phyloP scores from a whole-genome alignment of 2,329 filamentous ascomycete species.

The Lachnellula suecica region DNA sequence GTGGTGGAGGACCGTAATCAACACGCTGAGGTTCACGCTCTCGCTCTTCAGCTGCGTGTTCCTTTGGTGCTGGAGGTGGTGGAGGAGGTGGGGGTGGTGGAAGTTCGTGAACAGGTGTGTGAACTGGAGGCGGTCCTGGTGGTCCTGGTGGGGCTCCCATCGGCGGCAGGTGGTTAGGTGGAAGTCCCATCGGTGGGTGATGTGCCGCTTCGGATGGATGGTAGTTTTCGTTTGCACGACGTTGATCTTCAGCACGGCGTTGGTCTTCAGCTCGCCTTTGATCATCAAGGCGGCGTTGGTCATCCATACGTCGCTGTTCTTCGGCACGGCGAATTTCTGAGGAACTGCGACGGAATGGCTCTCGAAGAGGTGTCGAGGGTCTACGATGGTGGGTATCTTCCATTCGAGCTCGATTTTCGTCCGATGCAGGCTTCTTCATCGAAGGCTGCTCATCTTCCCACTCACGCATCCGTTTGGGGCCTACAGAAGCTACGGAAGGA shows the following conservation, averaged over 20 bases:
- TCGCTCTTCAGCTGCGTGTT: slow-evolving; percentile 55
- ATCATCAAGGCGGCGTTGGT: slow-evolving; percentile 49
- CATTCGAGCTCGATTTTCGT: slow-evolving; percentile 82
- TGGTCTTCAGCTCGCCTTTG: slow-evolving; percentile 55
- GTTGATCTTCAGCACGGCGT: slow-evolving; percentile 63
- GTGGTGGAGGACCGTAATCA: slow-evolving; percentile 36
- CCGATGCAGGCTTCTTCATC: slow-evolving; percentile 83
- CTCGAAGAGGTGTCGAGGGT: slow-evolving; percentile 70
- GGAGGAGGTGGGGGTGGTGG: slow-evolving; percentile 42
- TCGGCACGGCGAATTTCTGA: slow-evolving; percentile 65
- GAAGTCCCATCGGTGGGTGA: slow-evolving; percentile 66
- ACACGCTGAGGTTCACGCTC: slow-evolving; percentile 38
- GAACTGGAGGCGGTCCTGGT: slow-evolving; percentile 41
- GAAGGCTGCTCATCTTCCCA: slow-evolving; percentile 77
- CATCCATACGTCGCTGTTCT: slow-evolving; percentile 38
- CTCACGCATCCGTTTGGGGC: slow-evolving; percentile 82
- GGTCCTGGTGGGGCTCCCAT: slow-evolving; percentile 48
- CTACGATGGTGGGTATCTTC: slow-evolving; percentile 82
- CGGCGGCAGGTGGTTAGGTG: slow-evolving; percentile 55
- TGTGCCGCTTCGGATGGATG: slow-evolving; percentile 92
- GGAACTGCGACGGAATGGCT: slow-evolving; percentile 74
- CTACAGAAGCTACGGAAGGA: slow-evolving; percentile 74
- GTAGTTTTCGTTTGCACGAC: slow-evolving; percentile 75
- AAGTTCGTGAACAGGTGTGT: slow-evolving; percentile 41
- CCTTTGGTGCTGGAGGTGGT: slow-evolving; percentile 48